Conservation (phyloP, 306 rosid species). For the Medicago arabica region DNA sequence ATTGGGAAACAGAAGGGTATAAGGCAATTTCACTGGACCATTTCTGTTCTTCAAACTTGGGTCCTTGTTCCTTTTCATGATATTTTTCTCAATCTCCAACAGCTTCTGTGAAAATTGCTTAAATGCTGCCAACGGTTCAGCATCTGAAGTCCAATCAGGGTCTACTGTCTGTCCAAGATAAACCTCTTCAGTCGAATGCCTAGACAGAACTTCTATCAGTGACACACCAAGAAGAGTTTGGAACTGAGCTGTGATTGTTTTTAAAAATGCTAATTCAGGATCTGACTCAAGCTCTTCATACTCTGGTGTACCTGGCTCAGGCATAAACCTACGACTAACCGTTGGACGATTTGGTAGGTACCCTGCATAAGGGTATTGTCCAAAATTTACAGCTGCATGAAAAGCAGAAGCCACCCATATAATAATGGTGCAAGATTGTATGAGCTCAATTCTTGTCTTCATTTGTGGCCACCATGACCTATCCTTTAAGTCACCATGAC, state of each 20-base stretch:
- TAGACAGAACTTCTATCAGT: conserved; percentile 76
- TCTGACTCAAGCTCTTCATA: conserved; percentile 65
- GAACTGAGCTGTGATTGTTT: conserved; percentile 88
- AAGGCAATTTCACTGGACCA: conserved; percentile 78
- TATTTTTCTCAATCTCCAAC: conserved; percentile 63
- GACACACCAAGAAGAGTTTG: conserved; percentile 91
- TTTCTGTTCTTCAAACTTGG: conserved; percentile 69
- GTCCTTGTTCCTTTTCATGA: conserved; percentile 61
- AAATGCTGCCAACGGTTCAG: conserved; percentile 63
- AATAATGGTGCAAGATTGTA: conserved; percentile 71
- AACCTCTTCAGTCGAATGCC: conserved; percentile 87
- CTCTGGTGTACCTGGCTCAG: conserved; percentile 84
- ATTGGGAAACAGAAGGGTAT: conserved; percentile 79
- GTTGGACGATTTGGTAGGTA: conserved; percentile 96
- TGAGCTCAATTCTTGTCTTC: conserved; percentile 62
- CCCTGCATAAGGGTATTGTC: conserved; percentile 94
- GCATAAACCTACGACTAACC: conserved; percentile 93
- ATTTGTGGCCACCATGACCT: conserved; percentile 85
- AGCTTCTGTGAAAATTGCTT: conserved; percentile 61
- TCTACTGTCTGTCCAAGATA: conserved; percentile 83
- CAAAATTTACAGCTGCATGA: conserved; percentile 96
- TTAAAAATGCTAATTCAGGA: conserved; percentile 77
- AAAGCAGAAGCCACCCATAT: conserved; percentile 97
- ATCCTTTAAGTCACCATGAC: conserved; percentile 88
- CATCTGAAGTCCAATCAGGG: conserved; percentile 72